Conservation (phyloP, 306 rosid species). For the Prunus kanzakura region DNA sequence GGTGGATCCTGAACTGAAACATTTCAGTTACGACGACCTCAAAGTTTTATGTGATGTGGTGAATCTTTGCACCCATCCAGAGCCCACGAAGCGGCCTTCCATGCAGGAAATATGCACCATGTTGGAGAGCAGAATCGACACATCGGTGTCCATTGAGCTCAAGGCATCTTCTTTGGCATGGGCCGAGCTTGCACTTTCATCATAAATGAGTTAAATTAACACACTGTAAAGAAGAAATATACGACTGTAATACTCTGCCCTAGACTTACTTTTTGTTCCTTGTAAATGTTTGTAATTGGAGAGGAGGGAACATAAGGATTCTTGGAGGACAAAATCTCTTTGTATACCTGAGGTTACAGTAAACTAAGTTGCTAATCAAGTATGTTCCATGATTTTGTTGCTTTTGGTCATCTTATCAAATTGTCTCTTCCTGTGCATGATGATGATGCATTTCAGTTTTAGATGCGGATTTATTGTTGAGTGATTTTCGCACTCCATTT, state of each 20-base stretch:
- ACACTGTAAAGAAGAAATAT: constrained; percentile 54
- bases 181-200: constrained; percentile 93
- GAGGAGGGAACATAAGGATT: constrained; percentile 33
- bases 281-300: constrained; percentile 60
- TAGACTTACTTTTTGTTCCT: constrained; percentile 26
- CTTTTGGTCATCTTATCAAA: background rate
- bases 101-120: constrained; percentile 65
- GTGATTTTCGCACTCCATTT: no score
- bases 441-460: background rate
- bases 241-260: constrained; percentile 31
- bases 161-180: constrained; percentile 91
- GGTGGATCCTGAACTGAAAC: constrained; percentile 82
- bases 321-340: constrained; percentile 33
- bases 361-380: constrained; percentile 10
- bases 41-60: constrained; percentile 75
- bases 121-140: constrained; percentile 85
- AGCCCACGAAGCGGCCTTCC: constrained; percentile 48
- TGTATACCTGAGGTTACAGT: constrained; percentile 38
- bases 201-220: constrained; percentile 55
- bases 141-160: constrained; percentile 65
- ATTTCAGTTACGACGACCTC: constrained; percentile 72
- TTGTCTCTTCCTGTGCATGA: background rate
- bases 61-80: constrained; percentile 65
- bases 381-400: background rate
- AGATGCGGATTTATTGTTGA: no score